These are phyloP conservation scores for Candida glaebosa DNA, from an alignment of 805 yeast genomes.

Conservation along the genomic window DNA sequence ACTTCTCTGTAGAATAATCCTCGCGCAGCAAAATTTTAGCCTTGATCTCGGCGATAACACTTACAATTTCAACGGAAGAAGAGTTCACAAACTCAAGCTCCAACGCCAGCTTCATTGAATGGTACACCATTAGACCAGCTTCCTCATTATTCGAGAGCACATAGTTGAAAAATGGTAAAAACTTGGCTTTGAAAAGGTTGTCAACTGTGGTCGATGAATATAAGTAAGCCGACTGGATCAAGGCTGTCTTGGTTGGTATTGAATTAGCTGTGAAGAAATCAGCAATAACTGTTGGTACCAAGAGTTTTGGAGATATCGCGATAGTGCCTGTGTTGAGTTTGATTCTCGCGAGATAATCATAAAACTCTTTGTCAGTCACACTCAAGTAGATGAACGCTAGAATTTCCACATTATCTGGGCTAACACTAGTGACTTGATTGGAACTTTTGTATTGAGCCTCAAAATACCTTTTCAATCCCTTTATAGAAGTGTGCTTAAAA, in stretches of 20 bases:
- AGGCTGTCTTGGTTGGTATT: slow-evolving; percentile 18
- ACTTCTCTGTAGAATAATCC: slow-evolving; percentile 15
- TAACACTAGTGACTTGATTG: slow-evolving; percentile 8
- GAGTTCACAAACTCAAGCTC: slow-evolving; percentile 25
- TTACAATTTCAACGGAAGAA: slow-evolving; percentile 23
- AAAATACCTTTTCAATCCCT: slow-evolving; percentile 42
- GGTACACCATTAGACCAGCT: slow-evolving; percentile 25
- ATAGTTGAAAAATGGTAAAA: slow-evolving; percentile 25
- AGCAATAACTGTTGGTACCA: slow-evolving; percentile 25
- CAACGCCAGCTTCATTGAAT: slow-evolving; percentile 26
- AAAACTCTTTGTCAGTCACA: slow-evolving; percentile 22
- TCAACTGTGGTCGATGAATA: slow-evolving; percentile 28
- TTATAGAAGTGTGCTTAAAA: slow-evolving; percentile 47
- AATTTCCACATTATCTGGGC: slow-evolving; percentile 16
- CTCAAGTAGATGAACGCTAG: slow-evolving; percentile 33
- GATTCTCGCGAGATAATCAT: slow-evolving; percentile 18
- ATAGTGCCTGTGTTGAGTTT: slow-evolving; percentile 15
- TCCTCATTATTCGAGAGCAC: slow-evolving; percentile 19
- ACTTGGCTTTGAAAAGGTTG: slow-evolving; percentile 23
- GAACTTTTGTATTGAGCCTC: slow-evolving; percentile 31
- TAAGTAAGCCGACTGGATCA: slow-evolving; percentile 28
- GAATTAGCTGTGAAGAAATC: slow-evolving; percentile 21
- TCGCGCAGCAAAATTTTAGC: slow-evolving; percentile 15
- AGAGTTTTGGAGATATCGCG: slow-evolving; percentile 12
- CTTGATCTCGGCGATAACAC: slow-evolving; percentile 26